These are phyloP conservation scores for Excoecaria agallocha DNA, from an alignment of 345 rosid species.

Conservation along the genomic window DNA sequence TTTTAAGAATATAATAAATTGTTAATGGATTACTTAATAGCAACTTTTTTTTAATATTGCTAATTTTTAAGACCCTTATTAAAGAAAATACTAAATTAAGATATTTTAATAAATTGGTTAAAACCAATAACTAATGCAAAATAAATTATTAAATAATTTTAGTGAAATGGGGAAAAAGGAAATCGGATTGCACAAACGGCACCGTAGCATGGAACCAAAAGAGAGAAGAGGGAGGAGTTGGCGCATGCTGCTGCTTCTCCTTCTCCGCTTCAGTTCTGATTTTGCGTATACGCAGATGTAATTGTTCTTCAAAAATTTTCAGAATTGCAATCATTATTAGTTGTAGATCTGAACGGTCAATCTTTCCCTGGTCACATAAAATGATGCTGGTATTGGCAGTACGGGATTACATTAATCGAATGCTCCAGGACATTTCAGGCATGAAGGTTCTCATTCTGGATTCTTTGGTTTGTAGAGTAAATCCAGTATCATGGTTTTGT, in stretches of 20 bases:
- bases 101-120: too few relatives aligned
- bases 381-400: slow-evolving; percentile 81
- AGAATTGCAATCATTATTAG: background rate
- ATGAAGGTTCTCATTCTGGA: slow-evolving; percentile 99
- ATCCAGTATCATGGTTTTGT: too few relatives aligned
- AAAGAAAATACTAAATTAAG: too few relatives aligned
- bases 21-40: too few relatives aligned
- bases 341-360: slow-evolving; percentile 27
- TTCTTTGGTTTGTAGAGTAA: too few relatives aligned
- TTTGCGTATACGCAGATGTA: background rate
- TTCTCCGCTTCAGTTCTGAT: background rate
- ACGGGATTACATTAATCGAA: slow-evolving; percentile 88
- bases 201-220: background rate
- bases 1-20: too few relatives aligned
- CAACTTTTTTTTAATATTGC: too few relatives aligned
- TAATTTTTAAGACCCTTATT: too few relatives aligned
- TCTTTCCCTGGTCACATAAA: background rate
- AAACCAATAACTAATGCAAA: too few relatives aligned
- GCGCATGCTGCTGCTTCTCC: background rate
- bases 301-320: background rate
- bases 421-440: slow-evolving; percentile 96
- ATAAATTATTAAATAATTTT: too few relatives aligned
- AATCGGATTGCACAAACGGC: background rate
- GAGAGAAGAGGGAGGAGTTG: background rate
- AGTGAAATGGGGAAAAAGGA: background rate